Evolutionary conservation across 495 filamentous ascomycete species (phyloP).

Genomic region (Aspergillus ellipticus): DNA sequence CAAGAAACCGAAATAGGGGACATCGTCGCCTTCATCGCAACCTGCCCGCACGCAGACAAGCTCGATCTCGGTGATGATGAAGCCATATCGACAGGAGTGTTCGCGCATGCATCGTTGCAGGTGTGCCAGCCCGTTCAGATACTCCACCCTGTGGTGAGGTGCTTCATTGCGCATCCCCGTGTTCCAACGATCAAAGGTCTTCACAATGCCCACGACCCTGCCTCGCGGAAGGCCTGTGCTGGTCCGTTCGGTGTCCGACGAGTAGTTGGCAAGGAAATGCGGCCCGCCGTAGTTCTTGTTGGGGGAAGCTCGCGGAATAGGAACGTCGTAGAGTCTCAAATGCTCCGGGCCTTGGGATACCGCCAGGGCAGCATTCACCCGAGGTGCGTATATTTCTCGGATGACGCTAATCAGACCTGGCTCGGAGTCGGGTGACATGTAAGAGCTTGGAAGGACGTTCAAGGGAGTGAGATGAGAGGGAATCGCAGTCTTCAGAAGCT

Average conservation of each 20-base stretch:
- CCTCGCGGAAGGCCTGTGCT: slow-evolving; percentile 69
- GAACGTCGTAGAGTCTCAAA: slow-evolving; percentile 53
- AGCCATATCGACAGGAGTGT: slow-evolving; percentile 87
- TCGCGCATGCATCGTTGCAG: slow-evolving; percentile 88
- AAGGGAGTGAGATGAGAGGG: slow-evolving; percentile 59
- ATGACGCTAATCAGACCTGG: slow-evolving; percentile 65
- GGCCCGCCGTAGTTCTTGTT: slow-evolving; percentile 52
- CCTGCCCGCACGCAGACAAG: slow-evolving; percentile 83
- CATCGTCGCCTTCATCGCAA: slow-evolving; percentile 57
- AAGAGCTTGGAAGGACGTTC: slow-evolving; percentile 46
- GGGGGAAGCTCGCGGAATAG: slow-evolving; percentile 48
- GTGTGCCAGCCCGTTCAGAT: slow-evolving; percentile 77
- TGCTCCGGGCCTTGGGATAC: slow-evolving; percentile 62
- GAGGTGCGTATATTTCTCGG: slow-evolving; percentile 65
- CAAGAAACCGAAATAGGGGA: slow-evolving; percentile 79
- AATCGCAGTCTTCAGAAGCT: slow-evolving; percentile 70
- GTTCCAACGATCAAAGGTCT: slow-evolving; percentile 89
- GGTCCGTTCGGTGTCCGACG: slow-evolving; percentile 67
- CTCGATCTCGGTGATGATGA: slow-evolving; percentile 93
- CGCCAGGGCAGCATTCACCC: slow-evolving; percentile 72
- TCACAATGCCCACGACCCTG: slow-evolving; percentile 81
- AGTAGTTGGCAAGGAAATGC: slow-evolving; percentile 66
- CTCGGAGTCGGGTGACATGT: slow-evolving; percentile 70
- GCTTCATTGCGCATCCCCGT: slow-evolving; percentile 83
- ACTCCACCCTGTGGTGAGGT: slow-evolving; percentile 75